Evolutionary conservation across 2,329 filamentous ascomycete species (phyloP).

Genomic region (Coleophoma eucalyptorum): DNA sequence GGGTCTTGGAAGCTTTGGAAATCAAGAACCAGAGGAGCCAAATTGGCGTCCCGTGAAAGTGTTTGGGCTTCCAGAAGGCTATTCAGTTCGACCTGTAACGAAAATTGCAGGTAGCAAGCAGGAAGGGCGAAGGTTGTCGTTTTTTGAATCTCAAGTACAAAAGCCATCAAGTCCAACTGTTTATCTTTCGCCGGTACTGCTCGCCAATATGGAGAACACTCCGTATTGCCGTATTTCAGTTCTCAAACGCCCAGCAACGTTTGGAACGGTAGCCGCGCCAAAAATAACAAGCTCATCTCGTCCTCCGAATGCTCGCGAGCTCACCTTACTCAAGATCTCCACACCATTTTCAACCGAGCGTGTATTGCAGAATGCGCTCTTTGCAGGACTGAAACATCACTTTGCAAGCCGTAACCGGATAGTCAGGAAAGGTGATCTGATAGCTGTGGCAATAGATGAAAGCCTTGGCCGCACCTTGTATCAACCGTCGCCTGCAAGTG

Average conservation of each 20-base stretch:
- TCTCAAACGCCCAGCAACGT: conserved; percentile 48
- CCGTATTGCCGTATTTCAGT: conserved; percentile 77
- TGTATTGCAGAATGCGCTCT: conserved; percentile 77
- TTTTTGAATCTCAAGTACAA: conserved; percentile 66
- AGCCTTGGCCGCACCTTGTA: conserved; percentile 78
- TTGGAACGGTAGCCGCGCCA: conserved; percentile 47
- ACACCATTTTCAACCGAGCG: conserved; percentile 86
- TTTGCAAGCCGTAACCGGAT: conserved; percentile 82
- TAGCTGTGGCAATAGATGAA: conserved; percentile 86
- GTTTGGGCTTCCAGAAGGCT: conserved; percentile 80
- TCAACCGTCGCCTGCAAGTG: conserved; percentile 51
- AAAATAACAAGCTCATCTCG: conserved; percentile 52
- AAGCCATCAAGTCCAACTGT: conserved; percentile 54
- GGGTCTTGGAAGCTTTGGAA: conserved; percentile 63
- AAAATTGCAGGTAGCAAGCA: conserved; percentile 54
- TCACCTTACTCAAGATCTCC: conserved; percentile 83
- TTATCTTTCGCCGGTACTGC: conserved; percentile 80
- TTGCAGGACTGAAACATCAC: conserved; percentile 82
- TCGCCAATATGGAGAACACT: conserved; percentile 79
- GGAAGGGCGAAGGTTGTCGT: conserved; percentile 50
- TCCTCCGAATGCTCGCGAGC: conserved; percentile 64
- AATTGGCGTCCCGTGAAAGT: conserved; percentile 83
- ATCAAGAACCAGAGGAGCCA: conserved; percentile 55
- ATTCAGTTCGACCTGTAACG: conserved; percentile 56
- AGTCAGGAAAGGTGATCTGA: conserved; percentile 80